Base-by-base conservation (phyloP, 164 flowering plant species). In the Aristolochia fimbriata region DNA sequence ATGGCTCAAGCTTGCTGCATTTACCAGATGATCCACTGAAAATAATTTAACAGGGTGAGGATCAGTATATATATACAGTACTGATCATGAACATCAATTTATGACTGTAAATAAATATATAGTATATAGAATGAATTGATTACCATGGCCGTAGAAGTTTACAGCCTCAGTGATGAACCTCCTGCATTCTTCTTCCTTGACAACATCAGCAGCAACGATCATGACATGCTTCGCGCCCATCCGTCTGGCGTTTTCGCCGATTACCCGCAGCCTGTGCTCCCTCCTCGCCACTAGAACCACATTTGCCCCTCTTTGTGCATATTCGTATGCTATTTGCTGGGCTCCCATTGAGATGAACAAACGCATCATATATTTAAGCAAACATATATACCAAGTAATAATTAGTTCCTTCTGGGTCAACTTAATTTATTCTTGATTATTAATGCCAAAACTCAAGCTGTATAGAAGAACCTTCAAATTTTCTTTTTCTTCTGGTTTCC, bases 11-110 rank as follows among this genome's bases (percentile, higher is more conserved):
- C 91, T 86, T 37, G 83, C 83, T 1, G 90, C 82, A 70, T 90
- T 93, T 15, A 93, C 98, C 17, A 93, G 82, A 78, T 93, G 98
- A 78, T 90, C 95, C 72, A 93, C 98, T 90, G 87, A 62, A 41
- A 17, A 7, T 7, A 37, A 27, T 27, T n/a, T 27, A 27, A 27
- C 56, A 54, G 24, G 16, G 20, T 16, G 13, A 48, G 13, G 51
- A 6, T 48, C 21, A 16, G 51, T 16, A 19, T 12, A 48, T 13
- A 15, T 16, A 16, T 48, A 48, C n/a, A 4, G 12, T 11, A n/a
- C n/a, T n/a, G n/a, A n/a, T n/a, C n/a, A n/a, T 47, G 15, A 14
- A 5, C 20, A 48, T 48, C 17, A 20, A 48, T 15, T n/a, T 6
- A 48, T 48, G 3, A 16, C 17, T 16, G n/a, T 48, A 5, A 15